A percentile compares a stretch with the other conserved stretches of the same genome.
These are phyloP conservation scores for Cercospora janseana DNA, from an alignment of 2,329 filamentous ascomycete genomes.

Conservation along the genomic window DNA sequence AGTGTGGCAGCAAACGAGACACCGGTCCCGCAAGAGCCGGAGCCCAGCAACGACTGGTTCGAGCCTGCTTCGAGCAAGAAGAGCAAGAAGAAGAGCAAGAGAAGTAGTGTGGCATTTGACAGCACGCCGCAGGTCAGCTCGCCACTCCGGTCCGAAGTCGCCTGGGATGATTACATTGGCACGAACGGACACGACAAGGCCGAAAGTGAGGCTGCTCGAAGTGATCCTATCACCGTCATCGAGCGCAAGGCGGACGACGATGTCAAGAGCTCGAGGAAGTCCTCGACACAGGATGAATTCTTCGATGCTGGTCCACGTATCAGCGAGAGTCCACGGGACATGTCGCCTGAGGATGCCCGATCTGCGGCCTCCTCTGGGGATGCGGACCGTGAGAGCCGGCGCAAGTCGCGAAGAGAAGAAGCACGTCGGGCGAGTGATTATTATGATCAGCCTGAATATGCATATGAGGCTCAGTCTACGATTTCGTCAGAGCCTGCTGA, in stretches of 20 bases:
- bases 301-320: conserved; percentile 13
- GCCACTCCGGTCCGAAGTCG: conserved; percentile 46
- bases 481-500: conserved; percentile 45
- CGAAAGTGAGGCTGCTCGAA: conserved; percentile 19
- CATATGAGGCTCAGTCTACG: conserved; percentile 42
- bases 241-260: conserved; percentile 12
- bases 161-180: conserved; percentile 46
- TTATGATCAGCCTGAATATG: conserved; percentile 38
- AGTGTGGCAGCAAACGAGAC: conserved; percentile 11
- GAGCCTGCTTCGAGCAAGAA: conserved; percentile 30
- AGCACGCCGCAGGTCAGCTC: conserved; percentile 44
- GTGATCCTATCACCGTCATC: conserved; percentile 20
- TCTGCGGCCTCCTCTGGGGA: conserved; percentile 35
- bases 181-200: conserved; percentile 16
- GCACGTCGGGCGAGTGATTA: conserved; percentile 35
- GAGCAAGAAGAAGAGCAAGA: conserved; percentile 48
- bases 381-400: conserved; percentile 35
- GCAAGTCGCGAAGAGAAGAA: conserved; percentile 34
- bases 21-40: conserved; percentile 24
- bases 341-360: conserved; percentile 29
- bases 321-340: conserved; percentile 23
- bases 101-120: conserved; percentile 39
- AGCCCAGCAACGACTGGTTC: conserved; percentile 24
- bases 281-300: conserved; percentile 15
- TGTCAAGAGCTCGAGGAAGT: conserved; percentile 10